These are phyloP conservation scores for Bipolaris zeicola DNA, from an alignment of 2,329 filamentous ascomycete species.

Conservation along the genomic window DNA sequence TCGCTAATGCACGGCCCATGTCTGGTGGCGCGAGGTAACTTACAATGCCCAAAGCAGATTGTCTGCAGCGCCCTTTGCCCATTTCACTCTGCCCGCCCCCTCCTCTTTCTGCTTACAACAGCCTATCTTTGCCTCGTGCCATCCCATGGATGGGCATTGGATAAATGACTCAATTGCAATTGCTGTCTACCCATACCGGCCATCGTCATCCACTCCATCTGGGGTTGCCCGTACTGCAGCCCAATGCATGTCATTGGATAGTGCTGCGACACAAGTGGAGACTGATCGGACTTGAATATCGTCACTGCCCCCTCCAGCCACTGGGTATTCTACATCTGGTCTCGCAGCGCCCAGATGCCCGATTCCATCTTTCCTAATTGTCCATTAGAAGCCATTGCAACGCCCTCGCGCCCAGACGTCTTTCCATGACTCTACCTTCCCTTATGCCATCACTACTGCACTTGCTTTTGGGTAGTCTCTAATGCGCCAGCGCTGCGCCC, in stretches of 20 bases:
- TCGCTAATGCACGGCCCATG: constrained; percentile 21
- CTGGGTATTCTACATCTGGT: constrained; percentile 2
- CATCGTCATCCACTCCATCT: constrained; percentile 1
- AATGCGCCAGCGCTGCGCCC: not conserved
- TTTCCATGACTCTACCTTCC: not conserved
- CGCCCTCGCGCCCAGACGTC: not conserved
- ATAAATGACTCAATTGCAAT: not conserved
- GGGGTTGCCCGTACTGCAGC: constrained; percentile 10
- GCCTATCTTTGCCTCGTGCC: not conserved
- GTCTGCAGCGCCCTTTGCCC: constrained; percentile 20
- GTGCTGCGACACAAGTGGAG: constrained; percentile 14
- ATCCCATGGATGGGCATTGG: not conserved
- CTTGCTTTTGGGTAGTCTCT: not conserved
- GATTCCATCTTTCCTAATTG: not conserved
- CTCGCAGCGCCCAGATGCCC: constrained; percentile 5
- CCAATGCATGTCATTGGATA: constrained; percentile 26
- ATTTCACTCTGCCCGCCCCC: not conserved
- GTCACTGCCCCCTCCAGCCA: constrained; percentile 7
- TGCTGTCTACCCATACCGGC: not conserved
- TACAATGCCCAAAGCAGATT: constrained; percentile 10
- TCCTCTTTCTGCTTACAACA: not conserved
- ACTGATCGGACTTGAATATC: constrained; percentile 9
- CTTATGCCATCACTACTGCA: not conserved
- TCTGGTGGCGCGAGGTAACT: constrained; percentile 20
- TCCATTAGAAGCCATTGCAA: constrained; percentile 1